phyloP scores from a whole-genome alignment of 768 basidiomycete species.

The Pleurotus sapidus region DNA sequence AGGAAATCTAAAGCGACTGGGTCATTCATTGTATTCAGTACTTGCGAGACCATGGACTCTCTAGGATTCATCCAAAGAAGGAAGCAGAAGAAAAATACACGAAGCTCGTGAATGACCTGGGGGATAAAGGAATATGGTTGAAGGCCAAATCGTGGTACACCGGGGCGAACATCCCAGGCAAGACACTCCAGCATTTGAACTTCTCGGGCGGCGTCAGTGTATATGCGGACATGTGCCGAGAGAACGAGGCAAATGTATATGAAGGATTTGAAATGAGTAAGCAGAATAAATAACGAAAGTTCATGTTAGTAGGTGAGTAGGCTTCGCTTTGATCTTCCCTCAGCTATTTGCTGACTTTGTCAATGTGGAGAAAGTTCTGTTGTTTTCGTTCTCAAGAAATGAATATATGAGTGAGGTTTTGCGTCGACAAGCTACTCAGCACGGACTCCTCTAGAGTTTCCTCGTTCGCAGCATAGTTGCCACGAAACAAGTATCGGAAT shows the following conservation, averaged over 20 bases:
- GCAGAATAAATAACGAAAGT: too few species aligned
- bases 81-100: constrained; percentile 14
- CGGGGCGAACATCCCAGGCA: constrained; percentile 23
- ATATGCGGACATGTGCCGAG: constrained; percentile 14
- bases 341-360: too few species aligned
- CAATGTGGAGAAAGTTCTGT: too few species aligned
- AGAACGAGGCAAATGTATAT: constrained; percentile 16
- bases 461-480: too few species aligned
- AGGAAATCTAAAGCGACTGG: constrained; percentile 24
- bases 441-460: too few species aligned
- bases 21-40: constrained; percentile 16
- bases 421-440: too few species aligned
- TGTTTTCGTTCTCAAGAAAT: too few species aligned
- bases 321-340: too few species aligned
- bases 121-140: constrained; percentile 11
- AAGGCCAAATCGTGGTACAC: constrained; percentile 24
- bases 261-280: neutral
- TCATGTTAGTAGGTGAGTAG: too few species aligned
- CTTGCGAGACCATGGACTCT: constrained; percentile 12
- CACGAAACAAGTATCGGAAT: too few species aligned
- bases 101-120: constrained; percentile 11
- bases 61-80: constrained; percentile 9
- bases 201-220: constrained; percentile 21
- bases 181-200: constrained; percentile 17
- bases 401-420: too few species aligned